Evolutionary conservation across 148 eudicot genomes (phyloP), one percentile per base, ranked within the genome.

Genomic region (Euryodendron excelsum): DNA sequence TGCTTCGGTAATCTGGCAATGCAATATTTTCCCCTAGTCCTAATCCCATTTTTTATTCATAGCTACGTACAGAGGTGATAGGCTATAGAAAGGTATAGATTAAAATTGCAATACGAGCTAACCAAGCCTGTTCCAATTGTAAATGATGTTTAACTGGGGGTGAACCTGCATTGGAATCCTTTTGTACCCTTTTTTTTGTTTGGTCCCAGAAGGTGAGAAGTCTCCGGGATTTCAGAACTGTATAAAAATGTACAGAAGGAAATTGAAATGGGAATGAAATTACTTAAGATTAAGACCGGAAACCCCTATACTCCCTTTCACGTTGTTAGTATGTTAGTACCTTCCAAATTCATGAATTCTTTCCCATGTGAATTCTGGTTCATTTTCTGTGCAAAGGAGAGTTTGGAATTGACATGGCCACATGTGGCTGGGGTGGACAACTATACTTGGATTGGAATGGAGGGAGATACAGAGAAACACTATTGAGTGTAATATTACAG

Each of bases 211-310:
- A 53, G 67, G 21, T 8, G 33, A 69, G 60, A 56, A 62, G 58
- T 75, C 12, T 41, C 66, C 72, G 80, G 80, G 86, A 73, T 36
- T 53, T 63, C 33, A 37, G 76, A 69, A 74, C 58, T 76, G 63
- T 76, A 78, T 74, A 75, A 69, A 70, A 73, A 69, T 83, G 82
- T 83, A 79, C 86, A 83, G 75, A 65, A 77, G 72, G 75, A 81
- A 78, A 65, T 25, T 77, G 78, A 76, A 77, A 36, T 44, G 69
- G 56, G 18, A 60, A 74, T 74, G 66, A 74, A 58, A 39, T n/a
- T n/a, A n/a, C n/a, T n/a, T n/a, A n/a, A n/a, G n/a, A n/a, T n/a
- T n/a, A n/a, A n/a, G n/a, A n/a, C n/a, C n/a, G n/a, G n/a, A n/a
- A n/a, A n/a, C n/a, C n/a, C n/a, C n/a, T n/a, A n/a, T n/a, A n/a